Base-by-base conservation (phyloP, 345 rosid species). In the Syzygium grande region DNA sequence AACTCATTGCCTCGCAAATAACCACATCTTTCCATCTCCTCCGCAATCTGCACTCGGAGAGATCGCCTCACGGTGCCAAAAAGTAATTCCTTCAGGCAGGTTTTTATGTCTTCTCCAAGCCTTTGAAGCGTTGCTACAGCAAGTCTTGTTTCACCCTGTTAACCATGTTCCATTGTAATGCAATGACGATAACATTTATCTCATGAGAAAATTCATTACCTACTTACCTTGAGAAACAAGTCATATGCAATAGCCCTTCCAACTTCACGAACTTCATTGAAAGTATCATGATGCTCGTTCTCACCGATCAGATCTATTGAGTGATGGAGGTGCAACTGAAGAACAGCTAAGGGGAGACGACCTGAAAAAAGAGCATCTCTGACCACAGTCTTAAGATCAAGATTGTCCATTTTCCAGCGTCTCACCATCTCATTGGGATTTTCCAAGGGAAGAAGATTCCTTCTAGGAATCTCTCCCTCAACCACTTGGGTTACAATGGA, bases 341-440 rank as follows among this genome's bases (percentile, higher is more conserved):
- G 96, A 92, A 96, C 99, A 84, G 99, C 99, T 90, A 96, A 93
- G 91, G 99, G 99, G 84, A 98, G 98, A 85, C 99, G 98, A 84
- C 97, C 99, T 30, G 99, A 95, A 89, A 92, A 93, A 85, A 98
- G 90, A 88, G 99, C 99, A 92, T 98, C 99, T 91, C 94, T 93
- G 84, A 98, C 99, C 54, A 98, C 98, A 84, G 97, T 93, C 91
- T 94, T 94, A 85, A 96, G 91, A 90, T 98, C 99, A 92, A 96
- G 90, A 85, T 96, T 94, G 91, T 93, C 93, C 88, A 92, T 56
- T 92, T 93, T 96, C 99, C 99, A 98, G 58, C 99, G 97, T 88
- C 97, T 95, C 94, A 98, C 94, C 99, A 98, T 98, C 92, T 98
- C 99, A 90, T 92, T 92, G 52, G 99, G 97, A 90, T 96, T 98